Conservation (phyloP, 208 protist species). For the Leishmania mexicana region DNA sequence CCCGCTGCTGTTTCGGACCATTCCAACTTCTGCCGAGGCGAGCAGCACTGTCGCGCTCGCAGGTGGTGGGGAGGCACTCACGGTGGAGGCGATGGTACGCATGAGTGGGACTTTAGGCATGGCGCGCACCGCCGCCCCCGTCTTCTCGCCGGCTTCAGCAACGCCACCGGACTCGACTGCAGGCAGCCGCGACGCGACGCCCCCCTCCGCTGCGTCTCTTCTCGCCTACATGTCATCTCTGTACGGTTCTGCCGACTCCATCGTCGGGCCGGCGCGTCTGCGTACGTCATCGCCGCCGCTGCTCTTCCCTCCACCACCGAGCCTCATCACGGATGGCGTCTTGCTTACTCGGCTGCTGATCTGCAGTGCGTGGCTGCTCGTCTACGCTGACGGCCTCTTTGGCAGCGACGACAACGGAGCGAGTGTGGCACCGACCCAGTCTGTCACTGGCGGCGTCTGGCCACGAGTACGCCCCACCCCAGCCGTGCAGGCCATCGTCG, state of each 20-base stretch:
- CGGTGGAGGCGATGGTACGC: constrained; percentile 12
- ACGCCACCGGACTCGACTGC: background rate
- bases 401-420: constrained; percentile 2
- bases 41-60: background rate
- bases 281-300: constrained; percentile 27
- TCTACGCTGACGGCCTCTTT: constrained; percentile 40
- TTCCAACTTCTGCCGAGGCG: background rate
- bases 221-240: background rate
- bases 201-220: background rate
- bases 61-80: constrained; percentile 15
- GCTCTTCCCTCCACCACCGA: constrained; percentile 46
- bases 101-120: constrained; percentile 10
- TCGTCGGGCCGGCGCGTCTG: constrained; percentile 15
- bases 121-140: background rate
- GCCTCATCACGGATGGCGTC: constrained; percentile 49
- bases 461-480: constrained; percentile 24
- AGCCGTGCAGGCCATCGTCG: constrained; percentile 17
- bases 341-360: constrained; percentile 72
- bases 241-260: background rate
- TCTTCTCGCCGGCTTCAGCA: background rate
- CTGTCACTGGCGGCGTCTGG: background rate
- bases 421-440: background rate
- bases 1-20: constrained; percentile 29
- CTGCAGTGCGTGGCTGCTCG: constrained; percentile 57
- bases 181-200: background rate